Conservation (phyloP, 2,329 filamentous ascomycete genomes). For the Sporothrix pseudoabietina region DNA sequence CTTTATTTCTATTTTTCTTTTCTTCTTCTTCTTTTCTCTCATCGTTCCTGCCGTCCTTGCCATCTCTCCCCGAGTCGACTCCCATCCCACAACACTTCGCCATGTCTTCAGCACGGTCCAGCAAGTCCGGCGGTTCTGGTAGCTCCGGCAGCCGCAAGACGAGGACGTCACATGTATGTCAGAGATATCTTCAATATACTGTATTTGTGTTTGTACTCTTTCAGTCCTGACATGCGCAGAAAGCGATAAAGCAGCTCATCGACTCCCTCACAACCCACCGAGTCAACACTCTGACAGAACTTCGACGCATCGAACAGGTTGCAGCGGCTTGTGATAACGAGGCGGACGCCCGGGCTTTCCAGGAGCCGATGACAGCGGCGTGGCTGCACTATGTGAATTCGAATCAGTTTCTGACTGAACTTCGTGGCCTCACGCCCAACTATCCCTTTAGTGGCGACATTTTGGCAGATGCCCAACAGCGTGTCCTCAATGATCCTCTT, state of each 20-base stretch:
- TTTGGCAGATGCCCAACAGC: constrained; percentile 64
- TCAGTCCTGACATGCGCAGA: constrained; percentile 34
- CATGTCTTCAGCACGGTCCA: neutral
- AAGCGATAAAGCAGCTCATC: constrained; percentile 56
- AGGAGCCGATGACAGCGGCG: constrained; percentile 67
- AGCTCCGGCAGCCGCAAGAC: neutral
- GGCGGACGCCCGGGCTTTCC: constrained; percentile 61
- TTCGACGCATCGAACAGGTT: constrained; percentile 69
- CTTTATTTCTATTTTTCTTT: neutral
- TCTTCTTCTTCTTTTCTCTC: neutral
- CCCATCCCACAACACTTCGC: neutral
- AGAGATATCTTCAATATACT: neutral
- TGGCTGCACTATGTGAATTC: constrained; percentile 73
- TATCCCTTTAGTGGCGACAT: constrained; percentile 69
- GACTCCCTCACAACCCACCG: constrained; percentile 65
- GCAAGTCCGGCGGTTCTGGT: neutral
- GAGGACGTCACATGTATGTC: constrained; percentile 12
- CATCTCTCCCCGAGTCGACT: too few species aligned
- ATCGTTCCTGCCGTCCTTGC: neutral
- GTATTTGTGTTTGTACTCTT: neutral
- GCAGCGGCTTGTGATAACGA: constrained; percentile 61
- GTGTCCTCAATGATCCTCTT: constrained; percentile 64
- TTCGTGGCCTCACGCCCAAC: constrained; percentile 66
- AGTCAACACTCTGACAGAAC: constrained; percentile 73
- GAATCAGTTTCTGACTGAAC: constrained; percentile 68